Conservation (phyloP, 768 basidiomycete species). For the Phaeotremella fagi region DNA sequence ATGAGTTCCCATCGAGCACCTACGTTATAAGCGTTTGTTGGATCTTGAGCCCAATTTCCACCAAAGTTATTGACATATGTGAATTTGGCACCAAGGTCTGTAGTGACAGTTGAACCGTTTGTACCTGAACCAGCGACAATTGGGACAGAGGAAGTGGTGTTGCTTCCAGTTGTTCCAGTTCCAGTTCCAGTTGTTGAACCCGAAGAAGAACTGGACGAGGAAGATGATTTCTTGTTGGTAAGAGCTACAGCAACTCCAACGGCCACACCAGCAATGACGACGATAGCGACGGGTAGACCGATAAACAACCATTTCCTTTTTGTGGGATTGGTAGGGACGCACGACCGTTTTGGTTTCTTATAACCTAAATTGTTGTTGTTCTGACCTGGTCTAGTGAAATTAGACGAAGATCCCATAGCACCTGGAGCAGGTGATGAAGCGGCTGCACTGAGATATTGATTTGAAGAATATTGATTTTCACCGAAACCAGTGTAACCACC, state of each 20-base stretch:
- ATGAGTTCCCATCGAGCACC: constrained; percentile 2
- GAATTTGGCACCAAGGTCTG: constrained; percentile 35
- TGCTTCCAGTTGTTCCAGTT: constrained; percentile 2
- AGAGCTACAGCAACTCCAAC: constrained; percentile 32
- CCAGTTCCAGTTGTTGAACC: constrained; percentile 3
- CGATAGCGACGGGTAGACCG: constrained; percentile 28
- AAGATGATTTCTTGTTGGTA: constrained; percentile 7
- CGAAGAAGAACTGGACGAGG: not conserved
- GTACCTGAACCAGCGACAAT: constrained; percentile 24
- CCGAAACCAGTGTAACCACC: constrained; percentile 11
- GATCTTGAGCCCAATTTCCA: constrained; percentile 45
- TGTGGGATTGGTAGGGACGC: constrained; percentile 29
- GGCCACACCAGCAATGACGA: constrained; percentile 35
- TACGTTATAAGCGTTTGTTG: constrained; percentile 32
- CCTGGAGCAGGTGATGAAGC: not conserved
- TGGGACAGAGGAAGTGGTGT: constrained; percentile 8
- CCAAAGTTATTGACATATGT: constrained; percentile 45
- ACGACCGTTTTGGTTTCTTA: constrained; percentile 5
- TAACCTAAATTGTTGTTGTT: not conserved
- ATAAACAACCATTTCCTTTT: constrained; percentile 34
- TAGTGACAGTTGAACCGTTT: constrained; percentile 33
- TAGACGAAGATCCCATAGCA: not conserved
- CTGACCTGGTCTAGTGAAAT: not conserved
- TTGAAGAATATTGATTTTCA: constrained; percentile 21
- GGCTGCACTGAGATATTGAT: constrained; percentile 24